Evolutionary conservation across 768 basidiomycete genomes (phyloP), one percentile per base, ranked within the genome.

Genomic region (Suillus tomentosus): DNA sequence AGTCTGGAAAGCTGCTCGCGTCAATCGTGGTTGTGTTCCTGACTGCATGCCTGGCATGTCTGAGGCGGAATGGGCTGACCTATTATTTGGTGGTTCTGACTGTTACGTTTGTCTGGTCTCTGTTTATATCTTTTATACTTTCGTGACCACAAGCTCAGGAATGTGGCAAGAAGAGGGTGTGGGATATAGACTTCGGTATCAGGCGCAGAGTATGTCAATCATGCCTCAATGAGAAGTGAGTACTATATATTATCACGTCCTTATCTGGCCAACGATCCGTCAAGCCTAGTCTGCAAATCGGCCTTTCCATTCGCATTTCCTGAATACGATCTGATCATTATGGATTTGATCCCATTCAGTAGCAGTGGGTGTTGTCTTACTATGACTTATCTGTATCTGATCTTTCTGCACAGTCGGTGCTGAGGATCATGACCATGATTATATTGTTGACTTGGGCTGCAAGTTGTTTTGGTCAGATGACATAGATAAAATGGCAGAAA

Each of bases 381-480:
- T 40, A 55, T 40, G 14, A 24, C 47, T 15, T 31, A 10, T 45
- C 40, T 60, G 11, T 56, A 27, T 34, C 59, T 64, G 4, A 65
- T n/a, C 14, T 22, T 17, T 15, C 36, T 31, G n/a, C 14, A 10
- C 63, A 79, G 78, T 72, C 27, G 71, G 72, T 27, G 73, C 69
- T 9, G 71, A 72, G 70, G 47, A 70, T 3, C 70, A 72, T 63
- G 69, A 70, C 2, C 65, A 71, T 55, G 45, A 9, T 60, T 31
- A 31, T 6, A 31, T 31, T 31, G 31, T 6, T 6, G 31, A 31
- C 31, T 31, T 31, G 31, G 24, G 1, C 17, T 76, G 74, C 58
- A 68, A 69, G 39, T 78, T 70, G 42, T 79, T 74, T 65, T 79
- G 78, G 79, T 66, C 65, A 27, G 27, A 40, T 1, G 79, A 79